These are phyloP conservation scores for Colletotrichum truncatum DNA, from an alignment of 2,329 filamentous ascomycete genomes.

Conservation along the genomic window DNA sequence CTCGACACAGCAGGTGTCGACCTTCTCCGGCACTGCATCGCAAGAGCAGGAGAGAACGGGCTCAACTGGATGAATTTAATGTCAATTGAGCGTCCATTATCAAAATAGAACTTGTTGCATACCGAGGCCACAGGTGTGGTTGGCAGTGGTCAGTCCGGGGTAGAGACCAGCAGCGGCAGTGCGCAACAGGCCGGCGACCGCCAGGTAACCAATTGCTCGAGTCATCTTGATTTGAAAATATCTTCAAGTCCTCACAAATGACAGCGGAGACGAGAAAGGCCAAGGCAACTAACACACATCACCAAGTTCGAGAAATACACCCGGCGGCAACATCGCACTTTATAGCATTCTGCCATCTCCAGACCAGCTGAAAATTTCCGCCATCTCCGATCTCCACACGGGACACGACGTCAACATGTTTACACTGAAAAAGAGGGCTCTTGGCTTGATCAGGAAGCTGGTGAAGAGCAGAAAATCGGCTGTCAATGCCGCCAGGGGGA, in stretches of 20 bases:
- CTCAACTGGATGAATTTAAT: constrained; percentile 32
- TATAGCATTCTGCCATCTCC: constrained; percentile 11
- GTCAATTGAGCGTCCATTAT: not conserved
- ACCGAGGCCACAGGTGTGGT: constrained; percentile 66
- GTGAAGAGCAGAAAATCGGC: constrained; percentile 17
- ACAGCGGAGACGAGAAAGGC: not conserved
- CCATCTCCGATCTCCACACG: constrained; percentile 18
- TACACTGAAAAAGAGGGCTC: not conserved
- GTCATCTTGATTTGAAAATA: constrained; percentile 34
- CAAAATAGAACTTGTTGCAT: constrained; percentile 12
- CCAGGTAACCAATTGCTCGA: constrained; percentile 34
- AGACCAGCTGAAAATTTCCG: not conserved
- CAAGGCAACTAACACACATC: not conserved
- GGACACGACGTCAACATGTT: constrained; percentile 21
- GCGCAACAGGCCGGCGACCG: constrained; percentile 38
- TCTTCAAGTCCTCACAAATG: not conserved
- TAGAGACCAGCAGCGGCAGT: constrained; percentile 48
- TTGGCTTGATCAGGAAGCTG: constrained; percentile 33
- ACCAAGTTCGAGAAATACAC: too few relatives aligned
- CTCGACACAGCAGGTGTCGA: constrained; percentile 72
- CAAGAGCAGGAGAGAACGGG: constrained; percentile 58
- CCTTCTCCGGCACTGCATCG: constrained; percentile 50
- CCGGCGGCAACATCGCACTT: not conserved
- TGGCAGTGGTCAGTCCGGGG: constrained; percentile 55
- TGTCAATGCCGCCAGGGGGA: constrained; percentile 4